Evolutionary conservation across 495 filamentous ascomycete species (phyloP).

Genomic region (Rostrohypoxylon terebratum): DNA sequence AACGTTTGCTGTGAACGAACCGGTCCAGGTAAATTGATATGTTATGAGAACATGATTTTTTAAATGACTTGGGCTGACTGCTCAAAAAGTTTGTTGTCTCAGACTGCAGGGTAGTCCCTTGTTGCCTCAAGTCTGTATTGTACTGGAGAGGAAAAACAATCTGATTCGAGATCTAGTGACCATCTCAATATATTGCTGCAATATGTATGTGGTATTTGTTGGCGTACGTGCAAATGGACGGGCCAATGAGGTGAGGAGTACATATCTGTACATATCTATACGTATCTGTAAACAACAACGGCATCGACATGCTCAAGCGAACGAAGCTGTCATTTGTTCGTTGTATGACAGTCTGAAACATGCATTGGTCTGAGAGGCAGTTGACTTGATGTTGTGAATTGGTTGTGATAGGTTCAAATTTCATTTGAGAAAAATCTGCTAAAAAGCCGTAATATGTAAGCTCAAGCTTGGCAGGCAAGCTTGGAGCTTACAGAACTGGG

Average conservation of each 20-base stretch:
- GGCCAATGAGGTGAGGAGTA: slow-evolving; percentile 10
- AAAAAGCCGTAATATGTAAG: not conserved
- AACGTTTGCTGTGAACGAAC: not conserved
- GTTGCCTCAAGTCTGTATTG: slow-evolving; percentile 11
- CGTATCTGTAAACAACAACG: slow-evolving; percentile 5
- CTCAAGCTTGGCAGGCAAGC: not conserved
- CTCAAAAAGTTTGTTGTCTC: slow-evolving; percentile 21
- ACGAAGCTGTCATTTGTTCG: slow-evolving; percentile 19
- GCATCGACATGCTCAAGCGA: slow-evolving; percentile 13
- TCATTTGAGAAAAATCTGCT: slow-evolving; percentile 10
- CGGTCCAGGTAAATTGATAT: not conserved
- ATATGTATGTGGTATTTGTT: not conserved
- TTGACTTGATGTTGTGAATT: slow-evolving; percentile 5
- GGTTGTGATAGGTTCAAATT: slow-evolving; percentile 29
- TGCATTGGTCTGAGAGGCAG: slow-evolving; percentile 25
- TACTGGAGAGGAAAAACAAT: slow-evolving; percentile 29
- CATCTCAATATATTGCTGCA: slow-evolving; percentile 1
- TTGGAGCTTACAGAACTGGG: no score
- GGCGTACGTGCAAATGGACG: not conserved
- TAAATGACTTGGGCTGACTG: not conserved
- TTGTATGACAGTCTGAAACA: slow-evolving; percentile 36
- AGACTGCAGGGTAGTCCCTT: slow-evolving; percentile 19
- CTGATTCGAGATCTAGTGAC: slow-evolving; percentile 18
- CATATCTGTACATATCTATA: slow-evolving; percentile 6
- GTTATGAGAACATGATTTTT: not conserved